phyloP scores from a whole-genome alignment of 192 early-diverging fungal species.

The Dimargaris cristalligena region DNA sequence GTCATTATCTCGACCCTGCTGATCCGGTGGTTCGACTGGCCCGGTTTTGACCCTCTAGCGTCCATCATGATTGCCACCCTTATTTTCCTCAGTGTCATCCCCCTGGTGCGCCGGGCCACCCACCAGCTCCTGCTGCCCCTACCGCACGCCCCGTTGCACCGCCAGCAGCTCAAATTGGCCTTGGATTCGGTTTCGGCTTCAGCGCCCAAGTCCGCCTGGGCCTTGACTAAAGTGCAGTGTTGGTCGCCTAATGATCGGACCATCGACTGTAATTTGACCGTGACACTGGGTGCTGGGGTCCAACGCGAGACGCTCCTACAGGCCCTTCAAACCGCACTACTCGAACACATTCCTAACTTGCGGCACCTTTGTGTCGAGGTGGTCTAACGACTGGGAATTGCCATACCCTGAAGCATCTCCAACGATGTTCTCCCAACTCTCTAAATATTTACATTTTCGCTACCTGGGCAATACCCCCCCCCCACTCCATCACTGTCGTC shows the following conservation, averaged over 20 bases:
- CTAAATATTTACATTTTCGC: no score
- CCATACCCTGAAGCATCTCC: no score
- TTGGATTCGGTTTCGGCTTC: background rate
- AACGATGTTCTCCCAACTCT: no score
- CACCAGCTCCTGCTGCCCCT: constrained; percentile 24
- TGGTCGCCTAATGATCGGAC: background rate
- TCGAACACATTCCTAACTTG: background rate
- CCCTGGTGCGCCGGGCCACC: constrained; percentile 60
- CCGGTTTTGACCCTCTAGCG: constrained; percentile 85
- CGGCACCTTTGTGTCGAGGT: background rate
- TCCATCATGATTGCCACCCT: constrained; percentile 81
- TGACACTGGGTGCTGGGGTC: background rate
- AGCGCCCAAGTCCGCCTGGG: background rate
- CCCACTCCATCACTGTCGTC: no score
- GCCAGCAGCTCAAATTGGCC: background rate
- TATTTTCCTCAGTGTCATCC: constrained; percentile 71
- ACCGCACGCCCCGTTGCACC: background rate
- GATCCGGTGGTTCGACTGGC: constrained; percentile 83
- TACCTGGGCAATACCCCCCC: no score
- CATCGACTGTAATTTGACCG: background rate
- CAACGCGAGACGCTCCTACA: background rate
- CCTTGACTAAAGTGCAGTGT: background rate
- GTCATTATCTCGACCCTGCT: constrained; percentile 87
- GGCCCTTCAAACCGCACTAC: background rate
- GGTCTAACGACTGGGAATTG: no score